These are phyloP conservation scores for Penicillium brevicompactum DNA, from an alignment of 2,329 filamentous ascomycete species.

Conservation along the genomic window DNA sequence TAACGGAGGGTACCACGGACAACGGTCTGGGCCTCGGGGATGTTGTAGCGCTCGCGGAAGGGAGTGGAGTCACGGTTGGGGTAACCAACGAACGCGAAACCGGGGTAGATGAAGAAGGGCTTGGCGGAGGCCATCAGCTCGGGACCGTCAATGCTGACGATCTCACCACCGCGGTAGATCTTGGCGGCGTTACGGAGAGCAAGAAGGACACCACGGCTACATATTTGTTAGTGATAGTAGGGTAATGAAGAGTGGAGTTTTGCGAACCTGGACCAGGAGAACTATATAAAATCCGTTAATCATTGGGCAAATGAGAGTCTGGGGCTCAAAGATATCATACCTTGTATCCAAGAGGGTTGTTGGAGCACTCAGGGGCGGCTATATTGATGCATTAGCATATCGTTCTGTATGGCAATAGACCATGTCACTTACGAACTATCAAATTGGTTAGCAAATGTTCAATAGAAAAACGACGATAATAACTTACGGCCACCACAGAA, in stretches of 20 bases:
- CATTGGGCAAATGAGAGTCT: not conserved
- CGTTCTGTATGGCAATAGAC: not conserved
- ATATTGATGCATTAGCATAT: conserved; percentile 45
- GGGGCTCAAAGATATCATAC: not conserved
- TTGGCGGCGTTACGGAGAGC: conserved; percentile 84
- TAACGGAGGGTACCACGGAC: conserved; percentile 84
- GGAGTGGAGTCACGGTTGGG: conserved; percentile 87
- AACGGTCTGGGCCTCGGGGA: conserved; percentile 87
- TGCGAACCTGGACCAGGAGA: conserved; percentile 67
- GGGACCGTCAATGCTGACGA: conserved; percentile 63
- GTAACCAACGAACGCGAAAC: conserved; percentile 88
- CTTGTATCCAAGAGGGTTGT: conserved; percentile 92
- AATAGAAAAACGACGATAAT: not conserved
- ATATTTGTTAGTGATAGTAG: not conserved
- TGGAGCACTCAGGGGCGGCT: conserved; percentile 69
- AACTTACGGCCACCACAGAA: conserved; percentile 71
- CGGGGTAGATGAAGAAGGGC: conserved; percentile 87
- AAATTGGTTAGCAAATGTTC: not conserved
- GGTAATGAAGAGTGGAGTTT: conserved; percentile 37
- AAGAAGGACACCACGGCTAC: conserved; percentile 74
- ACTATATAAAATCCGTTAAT: conserved; percentile 39
- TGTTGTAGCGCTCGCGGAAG: conserved; percentile 87
- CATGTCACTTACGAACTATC: not conserved
- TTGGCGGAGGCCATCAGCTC: conserved; percentile 86
- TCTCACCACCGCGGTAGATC: conserved; percentile 77